Evolutionary conservation across 805 yeast species (phyloP).

Genomic region (Metschnikowia reukaufii): DNA sequence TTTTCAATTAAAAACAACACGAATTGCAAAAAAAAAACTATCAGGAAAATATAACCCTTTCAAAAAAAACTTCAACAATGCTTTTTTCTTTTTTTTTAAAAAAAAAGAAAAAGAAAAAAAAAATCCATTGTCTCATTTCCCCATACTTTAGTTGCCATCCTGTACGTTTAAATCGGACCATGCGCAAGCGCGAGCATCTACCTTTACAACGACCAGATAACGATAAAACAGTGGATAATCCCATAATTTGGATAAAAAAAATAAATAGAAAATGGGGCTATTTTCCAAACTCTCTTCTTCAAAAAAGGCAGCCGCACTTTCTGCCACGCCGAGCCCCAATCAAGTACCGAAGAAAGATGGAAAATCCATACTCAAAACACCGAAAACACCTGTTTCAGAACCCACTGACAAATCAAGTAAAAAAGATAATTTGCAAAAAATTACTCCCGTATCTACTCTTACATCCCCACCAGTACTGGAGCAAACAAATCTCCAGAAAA

Average conservation of each 20-base stretch:
- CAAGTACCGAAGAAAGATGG: not conserved
- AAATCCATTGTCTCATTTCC: not conserved
- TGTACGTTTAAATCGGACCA: slow-evolving; percentile 1
- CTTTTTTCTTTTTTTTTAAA: too few relatives aligned
- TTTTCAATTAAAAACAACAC: too few relatives aligned
- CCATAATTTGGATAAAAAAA: not conserved
- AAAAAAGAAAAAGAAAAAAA: too few relatives aligned
- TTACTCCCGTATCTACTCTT: not conserved
- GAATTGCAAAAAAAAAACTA: too few relatives aligned
- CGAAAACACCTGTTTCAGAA: not conserved
- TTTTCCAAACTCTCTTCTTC: slow-evolving; percentile 1
- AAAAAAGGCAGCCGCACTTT: not conserved
- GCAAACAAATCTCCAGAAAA: not conserved
- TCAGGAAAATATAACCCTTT: too few relatives aligned
- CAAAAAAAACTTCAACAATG: too few relatives aligned
- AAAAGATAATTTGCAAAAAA: not conserved
- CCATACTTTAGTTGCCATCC: not conserved
- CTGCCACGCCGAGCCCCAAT: not conserved
- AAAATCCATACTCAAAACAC: not conserved
- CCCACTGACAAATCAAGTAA: not conserved
- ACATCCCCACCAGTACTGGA: not conserved
- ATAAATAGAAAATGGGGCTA: slow-evolving; percentile 3
- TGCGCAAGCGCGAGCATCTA: slow-evolving; percentile 1
- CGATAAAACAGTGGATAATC: not conserved
- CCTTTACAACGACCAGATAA: not conserved